Conservation (phyloP, 768 basidiomycete genomes). For the Xerocomellus chrysenteron region DNA sequence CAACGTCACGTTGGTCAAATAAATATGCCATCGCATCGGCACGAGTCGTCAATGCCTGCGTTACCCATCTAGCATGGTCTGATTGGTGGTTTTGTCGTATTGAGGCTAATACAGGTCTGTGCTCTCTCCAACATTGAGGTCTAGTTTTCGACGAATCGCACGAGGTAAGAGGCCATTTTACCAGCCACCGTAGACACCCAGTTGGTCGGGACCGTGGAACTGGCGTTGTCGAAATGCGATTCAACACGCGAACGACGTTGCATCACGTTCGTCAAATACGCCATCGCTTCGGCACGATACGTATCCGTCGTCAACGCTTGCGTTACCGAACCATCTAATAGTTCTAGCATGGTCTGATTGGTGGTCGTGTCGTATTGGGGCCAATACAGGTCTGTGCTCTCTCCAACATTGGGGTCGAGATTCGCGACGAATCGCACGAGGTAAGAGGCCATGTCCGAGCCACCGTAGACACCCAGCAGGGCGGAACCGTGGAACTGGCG, state of each 20-base stretch:
- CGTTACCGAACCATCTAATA: slow-evolving; percentile 35
- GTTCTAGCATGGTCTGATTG: slow-evolving; percentile 36
- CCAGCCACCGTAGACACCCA: slow-evolving; percentile 41
- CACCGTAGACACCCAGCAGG: slow-evolving; percentile 41
- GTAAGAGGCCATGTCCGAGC: slow-evolving; percentile 43
- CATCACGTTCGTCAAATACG: slow-evolving; percentile 8
- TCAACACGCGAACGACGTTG: neutral
- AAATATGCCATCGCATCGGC: too few relatives aligned
- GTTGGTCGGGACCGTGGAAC: slow-evolving; percentile 44
- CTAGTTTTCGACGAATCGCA: slow-evolving; percentile 19
- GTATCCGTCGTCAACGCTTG: slow-evolving; percentile 42
- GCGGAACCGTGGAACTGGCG: slow-evolving; percentile 43
- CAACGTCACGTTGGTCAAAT: too few relatives aligned
- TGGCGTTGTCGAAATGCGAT: slow-evolving; percentile 5
- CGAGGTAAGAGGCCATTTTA: slow-evolving; percentile 40
- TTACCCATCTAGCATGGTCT: slow-evolving; percentile 36
- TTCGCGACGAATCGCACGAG: slow-evolving; percentile 19
- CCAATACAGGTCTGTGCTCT: slow-evolving; percentile 36
- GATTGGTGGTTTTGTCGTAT: slow-evolving; percentile 31
- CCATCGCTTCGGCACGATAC: slow-evolving; percentile 40
- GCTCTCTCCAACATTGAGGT: slow-evolving; percentile 37
- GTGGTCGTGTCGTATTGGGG: slow-evolving; percentile 38
- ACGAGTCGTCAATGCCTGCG: neutral
- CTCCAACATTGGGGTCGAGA: slow-evolving; percentile 37
- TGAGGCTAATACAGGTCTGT: slow-evolving; percentile 41